Evolutionary conservation across 352 stramenopile species (phyloP).

Genomic region (Aphanomyces euteiches): DNA sequence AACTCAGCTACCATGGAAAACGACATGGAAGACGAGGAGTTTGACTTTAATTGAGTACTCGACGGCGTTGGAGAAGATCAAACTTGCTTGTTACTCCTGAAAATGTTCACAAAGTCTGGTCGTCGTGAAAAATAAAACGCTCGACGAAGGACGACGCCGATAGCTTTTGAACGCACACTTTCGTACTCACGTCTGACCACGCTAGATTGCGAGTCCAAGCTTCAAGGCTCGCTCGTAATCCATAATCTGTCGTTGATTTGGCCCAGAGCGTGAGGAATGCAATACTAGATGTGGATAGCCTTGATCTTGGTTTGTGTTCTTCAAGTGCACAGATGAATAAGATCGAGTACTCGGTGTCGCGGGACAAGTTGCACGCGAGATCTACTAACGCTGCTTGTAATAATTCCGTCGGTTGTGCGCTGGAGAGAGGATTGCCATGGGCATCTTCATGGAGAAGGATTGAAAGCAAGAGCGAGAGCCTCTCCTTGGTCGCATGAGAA

Average conservation of each 20-base stretch:
- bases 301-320: constrained; percentile 41
- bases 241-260: constrained; percentile 38
- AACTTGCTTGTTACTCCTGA: too few relatives aligned
- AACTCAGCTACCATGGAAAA: too few relatives aligned
- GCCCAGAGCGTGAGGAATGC: constrained; percentile 56
- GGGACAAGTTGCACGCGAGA: constrained; percentile 57
- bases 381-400: constrained; percentile 48
- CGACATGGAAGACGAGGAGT: too few relatives aligned
- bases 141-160: constrained; percentile 59
- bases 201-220: constrained; percentile 65
- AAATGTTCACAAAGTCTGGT: too few relatives aligned
- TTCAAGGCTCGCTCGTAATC: constrained; percentile 61
- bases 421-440: constrained; percentile 42
- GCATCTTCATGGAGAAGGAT: constrained; percentile 17
- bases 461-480: neutral
- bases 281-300: constrained; percentile 47
- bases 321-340: constrained; percentile 68
- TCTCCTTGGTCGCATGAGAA: constrained; percentile 12
- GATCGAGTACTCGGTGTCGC: constrained; percentile 48
- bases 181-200: constrained; percentile 63
- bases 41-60: too few relatives aligned
- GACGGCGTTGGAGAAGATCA: too few relatives aligned
- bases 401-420: constrained; percentile 13
- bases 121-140: constrained; percentile 34
- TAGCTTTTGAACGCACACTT: constrained; percentile 67